These are phyloP conservation scores for Candida xiaguanensis DNA, from an alignment of 805 yeast species.

Conservation along the genomic window DNA sequence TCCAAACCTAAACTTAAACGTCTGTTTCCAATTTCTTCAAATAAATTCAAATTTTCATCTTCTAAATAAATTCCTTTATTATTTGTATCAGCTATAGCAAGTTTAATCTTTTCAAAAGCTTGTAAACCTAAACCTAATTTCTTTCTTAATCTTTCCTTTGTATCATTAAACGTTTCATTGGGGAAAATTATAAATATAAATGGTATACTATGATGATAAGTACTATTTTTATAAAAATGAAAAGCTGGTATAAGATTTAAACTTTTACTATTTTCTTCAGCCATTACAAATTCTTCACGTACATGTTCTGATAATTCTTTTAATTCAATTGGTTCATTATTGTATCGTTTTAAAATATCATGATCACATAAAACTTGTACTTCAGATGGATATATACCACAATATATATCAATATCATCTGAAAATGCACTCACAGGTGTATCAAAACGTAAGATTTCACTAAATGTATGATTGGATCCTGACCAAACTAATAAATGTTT, in stretches of 20 bases:
- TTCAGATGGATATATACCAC: slow-evolving; percentile 42
- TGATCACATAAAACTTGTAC: slow-evolving; percentile 34
- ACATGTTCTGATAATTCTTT: slow-evolving; percentile 22
- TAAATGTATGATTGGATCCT: slow-evolving; percentile 36
- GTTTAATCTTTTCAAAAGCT: slow-evolving; percentile 71
- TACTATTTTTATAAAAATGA: slow-evolving; percentile 72
- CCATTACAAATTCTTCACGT: slow-evolving; percentile 20
- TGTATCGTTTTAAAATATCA: slow-evolving; percentile 29
- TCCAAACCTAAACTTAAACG: slow-evolving; percentile 65
- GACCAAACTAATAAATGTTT: slow-evolving; percentile 57
- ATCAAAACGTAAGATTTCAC: slow-evolving; percentile 36
- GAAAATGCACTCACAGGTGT: slow-evolving; percentile 30
- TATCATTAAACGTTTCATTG: slow-evolving; percentile 59
- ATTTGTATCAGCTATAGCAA: slow-evolving; percentile 50
- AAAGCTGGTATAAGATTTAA: slow-evolving; percentile 57
- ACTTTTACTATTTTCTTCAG: slow-evolving; percentile 22
- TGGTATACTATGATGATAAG: slow-evolving; percentile 75
- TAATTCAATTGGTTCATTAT: slow-evolving; percentile 10
- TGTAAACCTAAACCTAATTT: slow-evolving; percentile 73
- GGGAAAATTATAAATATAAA: slow-evolving; percentile 71
- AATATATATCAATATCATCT: slow-evolving; percentile 34
- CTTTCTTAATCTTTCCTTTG: slow-evolving; percentile 63
- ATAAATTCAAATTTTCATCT: slow-evolving; percentile 48
- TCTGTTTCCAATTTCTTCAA: slow-evolving; percentile 42
- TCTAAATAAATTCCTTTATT: slow-evolving; percentile 44